phyloP scores from a whole-genome alignment of 768 basidiomycete genomes.

The Suillus brevipes region DNA sequence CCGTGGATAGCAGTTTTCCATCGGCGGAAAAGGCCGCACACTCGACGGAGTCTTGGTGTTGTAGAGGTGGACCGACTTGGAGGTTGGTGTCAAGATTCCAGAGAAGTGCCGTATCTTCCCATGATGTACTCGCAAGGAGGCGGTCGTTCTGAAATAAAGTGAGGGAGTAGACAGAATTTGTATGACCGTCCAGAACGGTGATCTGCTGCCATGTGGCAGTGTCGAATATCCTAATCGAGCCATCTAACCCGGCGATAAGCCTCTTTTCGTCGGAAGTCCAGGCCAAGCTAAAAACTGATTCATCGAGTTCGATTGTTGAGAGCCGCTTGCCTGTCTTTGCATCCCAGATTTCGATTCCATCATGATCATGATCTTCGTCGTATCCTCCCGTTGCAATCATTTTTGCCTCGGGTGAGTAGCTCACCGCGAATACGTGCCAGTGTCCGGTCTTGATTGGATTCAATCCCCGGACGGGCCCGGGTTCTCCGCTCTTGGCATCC shows the following conservation, averaged over 20 bases:
- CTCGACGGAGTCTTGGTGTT: too few relatives aligned
- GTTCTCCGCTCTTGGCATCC: neutral
- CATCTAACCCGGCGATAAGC: neutral
- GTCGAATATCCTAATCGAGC: neutral
- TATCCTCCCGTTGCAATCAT: neutral
- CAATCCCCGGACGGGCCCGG: neutral
- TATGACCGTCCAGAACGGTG: neutral
- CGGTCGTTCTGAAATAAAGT: neutral
- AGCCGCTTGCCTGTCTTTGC: neutral
- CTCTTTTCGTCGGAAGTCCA: neutral
- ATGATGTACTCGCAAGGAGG: conserved; percentile 1
- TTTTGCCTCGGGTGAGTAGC: neutral
- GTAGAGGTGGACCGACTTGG: neutral
- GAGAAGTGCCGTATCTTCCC: conserved; percentile 4
- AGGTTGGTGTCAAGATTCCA: conserved; percentile 8
- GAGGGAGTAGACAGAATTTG: neutral
- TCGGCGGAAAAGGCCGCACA: neutral
- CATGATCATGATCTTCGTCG: too few relatives aligned
- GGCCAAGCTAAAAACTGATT: neutral
- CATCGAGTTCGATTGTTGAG: too few relatives aligned
- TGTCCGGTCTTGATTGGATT: neutral
- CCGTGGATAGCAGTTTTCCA: conserved; percentile 6
- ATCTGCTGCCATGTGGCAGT: neutral
- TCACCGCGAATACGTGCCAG: accelerated
- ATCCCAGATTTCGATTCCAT: too few relatives aligned